These are phyloP conservation scores for Claviceps digitariae DNA, from an alignment of 2,329 filamentous ascomycete genomes.

Conservation along the genomic window DNA sequence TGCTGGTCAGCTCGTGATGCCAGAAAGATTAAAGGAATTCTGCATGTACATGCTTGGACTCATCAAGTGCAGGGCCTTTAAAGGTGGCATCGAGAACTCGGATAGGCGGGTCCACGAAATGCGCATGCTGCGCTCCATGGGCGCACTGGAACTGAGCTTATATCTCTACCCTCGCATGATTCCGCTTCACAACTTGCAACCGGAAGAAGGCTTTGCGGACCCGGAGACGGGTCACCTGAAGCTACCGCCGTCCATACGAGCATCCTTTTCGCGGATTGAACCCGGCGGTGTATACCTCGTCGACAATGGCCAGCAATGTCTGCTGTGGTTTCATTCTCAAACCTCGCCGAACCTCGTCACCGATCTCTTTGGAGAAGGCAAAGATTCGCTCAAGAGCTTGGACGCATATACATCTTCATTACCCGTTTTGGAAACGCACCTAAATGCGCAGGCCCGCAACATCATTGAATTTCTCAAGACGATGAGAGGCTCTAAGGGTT, in stretches of 20 bases:
- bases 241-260: conserved; percentile 67
- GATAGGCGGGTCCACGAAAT: conserved; percentile 87
- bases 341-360: conserved; percentile 83
- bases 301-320: conserved; percentile 84
- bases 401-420: conserved; percentile 71
- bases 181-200: conserved; percentile 75
- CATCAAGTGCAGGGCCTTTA: conserved; percentile 84
- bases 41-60: conserved; percentile 90
- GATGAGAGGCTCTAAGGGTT: conserved; percentile 70
- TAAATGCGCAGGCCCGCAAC: conserved; percentile 92
- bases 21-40: conserved; percentile 91
- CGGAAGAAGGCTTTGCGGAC: conserved; percentile 86
- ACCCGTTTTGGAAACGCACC: conserved; percentile 76
- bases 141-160: conserved; percentile 68
- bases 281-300: conserved; percentile 88
- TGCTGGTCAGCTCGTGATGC: conserved; percentile 83
- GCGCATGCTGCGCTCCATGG: conserved; percentile 80
- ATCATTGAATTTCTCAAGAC: conserved; percentile 75
- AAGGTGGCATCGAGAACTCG: conserved; percentile 79
- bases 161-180: conserved; percentile 95
- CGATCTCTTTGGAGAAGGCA: conserved; percentile 76
- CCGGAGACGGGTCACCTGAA: conserved; percentile 70
- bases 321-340: conserved; percentile 85
- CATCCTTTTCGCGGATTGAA: conserved; percentile 78
- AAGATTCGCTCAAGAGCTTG: conserved; percentile 54